These are phyloP conservation scores for Ustilaginoidea virens DNA, from an alignment of 2,329 filamentous ascomycete species.

Conservation along the genomic window DNA sequence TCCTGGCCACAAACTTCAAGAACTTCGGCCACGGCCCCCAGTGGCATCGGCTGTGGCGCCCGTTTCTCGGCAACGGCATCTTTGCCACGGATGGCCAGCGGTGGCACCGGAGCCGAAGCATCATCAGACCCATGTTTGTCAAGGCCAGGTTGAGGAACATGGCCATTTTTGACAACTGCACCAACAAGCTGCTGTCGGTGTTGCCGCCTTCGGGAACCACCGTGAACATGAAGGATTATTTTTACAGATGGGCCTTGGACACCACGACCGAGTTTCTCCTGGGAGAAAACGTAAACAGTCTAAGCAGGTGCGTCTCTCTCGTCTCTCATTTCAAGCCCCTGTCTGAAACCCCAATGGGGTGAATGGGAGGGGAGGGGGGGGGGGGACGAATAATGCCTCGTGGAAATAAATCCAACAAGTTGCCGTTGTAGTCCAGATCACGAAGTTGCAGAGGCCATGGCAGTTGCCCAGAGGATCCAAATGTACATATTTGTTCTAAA, in stretches of 20 bases:
- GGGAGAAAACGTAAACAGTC: constrained; percentile 25
- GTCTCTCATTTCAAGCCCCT: too few species aligned
- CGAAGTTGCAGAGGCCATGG: constrained; percentile 54
- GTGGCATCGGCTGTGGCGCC: constrained; percentile 62
- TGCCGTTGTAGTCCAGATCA: constrained; percentile 36
- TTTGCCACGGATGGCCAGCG: constrained; percentile 64
- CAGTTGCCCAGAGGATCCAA: constrained; percentile 53
- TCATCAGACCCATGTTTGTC: constrained; percentile 77
- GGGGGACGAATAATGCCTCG: too few species aligned
- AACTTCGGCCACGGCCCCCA: constrained; percentile 70
- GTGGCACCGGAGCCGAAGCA: constrained; percentile 65
- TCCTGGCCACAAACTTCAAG: constrained; percentile 68
- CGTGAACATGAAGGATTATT: constrained; percentile 58
- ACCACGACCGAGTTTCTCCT: constrained; percentile 76
- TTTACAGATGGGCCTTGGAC: constrained; percentile 74
- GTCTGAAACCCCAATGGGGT: too few species aligned
- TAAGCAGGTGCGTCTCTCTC: too few species aligned
- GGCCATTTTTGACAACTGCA: constrained; percentile 50
- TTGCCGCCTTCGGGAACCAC: constrained; percentile 29
- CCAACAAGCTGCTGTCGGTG: constrained; percentile 5
- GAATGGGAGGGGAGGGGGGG: too few species aligned
- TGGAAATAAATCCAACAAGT: too few species aligned
- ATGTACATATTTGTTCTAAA: constrained; percentile 38
- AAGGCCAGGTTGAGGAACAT: constrained; percentile 72
- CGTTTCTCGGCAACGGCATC: constrained; percentile 61